Evolutionary conservation across 805 yeast species (phyloP), one percentile per base, ranked within the genome.

Genomic region (Saturnispora besseyi): DNA sequence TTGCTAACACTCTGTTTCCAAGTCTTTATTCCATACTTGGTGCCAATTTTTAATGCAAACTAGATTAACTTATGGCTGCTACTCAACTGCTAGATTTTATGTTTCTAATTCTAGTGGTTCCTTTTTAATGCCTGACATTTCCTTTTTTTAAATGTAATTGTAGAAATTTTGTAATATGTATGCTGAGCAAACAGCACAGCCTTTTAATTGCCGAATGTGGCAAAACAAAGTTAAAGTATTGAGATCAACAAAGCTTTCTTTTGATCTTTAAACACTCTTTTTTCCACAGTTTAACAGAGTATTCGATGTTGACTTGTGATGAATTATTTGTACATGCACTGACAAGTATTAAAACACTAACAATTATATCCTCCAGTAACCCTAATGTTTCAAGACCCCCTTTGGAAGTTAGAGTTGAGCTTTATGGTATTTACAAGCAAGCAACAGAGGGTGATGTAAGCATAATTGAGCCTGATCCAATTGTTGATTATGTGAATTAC

Each of bases 1-100:
- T 86, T 85, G 90, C 87, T 83, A 79, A 85, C 95, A 86, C 91
- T 84, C 93, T 84, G 93, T 89, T 80, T 83, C 82, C 78, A 73
- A 73, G 76, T 79, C 55, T 49, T 53, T 46, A 56, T 50, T 50
- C 81, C 66, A 70, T 83, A 79, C 76, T 76, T 76, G 78, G 82
- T 77, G 82, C 90, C 95, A 83, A 85, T 86, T 86, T 82, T 80
- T 29, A 79, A 84, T 72, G 89, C 89, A 83, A 87, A 84, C 95
- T 71, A 87, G 88, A 84, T 67, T 55, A 57, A 75, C 42, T 18
- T 36, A 11, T 45, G 69, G 83, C 74, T 65, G 66, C 71, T 84
- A 84, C 91, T 84, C 91, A 84, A 83, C 90, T 65, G 73, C 71
- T 28, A 29, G 34, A 26, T 32, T 7, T 7, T 22, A 18, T 18